Evolutionary conservation across 2,329 filamentous ascomycete genomes (phyloP), one percentile per base, ranked within the genome.

Genomic region (Paramyrothecium roridum): DNA sequence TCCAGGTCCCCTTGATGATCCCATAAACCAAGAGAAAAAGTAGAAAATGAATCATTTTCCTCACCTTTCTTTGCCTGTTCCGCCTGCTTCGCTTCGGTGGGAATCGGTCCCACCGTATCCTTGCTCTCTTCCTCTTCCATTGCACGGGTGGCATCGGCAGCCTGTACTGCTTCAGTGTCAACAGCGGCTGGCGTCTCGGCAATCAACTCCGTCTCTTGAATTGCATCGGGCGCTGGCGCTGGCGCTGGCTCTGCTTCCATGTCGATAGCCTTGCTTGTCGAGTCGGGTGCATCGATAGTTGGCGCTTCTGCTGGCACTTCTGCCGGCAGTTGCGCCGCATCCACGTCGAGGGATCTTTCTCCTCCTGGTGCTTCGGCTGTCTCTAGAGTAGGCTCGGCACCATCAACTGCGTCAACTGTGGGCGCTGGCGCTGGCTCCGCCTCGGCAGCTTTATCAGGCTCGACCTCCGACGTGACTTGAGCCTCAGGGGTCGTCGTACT

Each of bases 41-140:
- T 65, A 69, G 68, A 63, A 65, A 70, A 65, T 67, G 61, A 68
- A 70, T 62, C 59, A 57, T 63, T 59, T 63, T 71, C 68, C 76
- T 78, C 72, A 78, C 76, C 76, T 78, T 75, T 76, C 61, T 69
- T 71, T 54, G 64, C 63, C 58, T 61, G 66, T 52, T 63, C 56
- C 50, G 61, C 60, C 53, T 57, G 62, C 60, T 68, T 73, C 57
- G 71, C 70, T 51, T 72, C 69, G 48, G 63, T 61, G 50, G 69
- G 65, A 56, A 75, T 76, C 23, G 72, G 71, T 26, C 69, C 71
- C 57, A 76, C 64, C 4, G 62, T 69, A 56, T 77, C 74, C 59
- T 73, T 75, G 54, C 66, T 70, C 63, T 76, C 70, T 33, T 68
- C 67, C 48, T 69, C 67, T 52, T 68, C 69, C 13, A 51, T n/a